These are phyloP conservation scores for Coemansia sp. DNA, from an alignment of 192 early-diverging fungal genomes.

Conservation along the genomic window DNA sequence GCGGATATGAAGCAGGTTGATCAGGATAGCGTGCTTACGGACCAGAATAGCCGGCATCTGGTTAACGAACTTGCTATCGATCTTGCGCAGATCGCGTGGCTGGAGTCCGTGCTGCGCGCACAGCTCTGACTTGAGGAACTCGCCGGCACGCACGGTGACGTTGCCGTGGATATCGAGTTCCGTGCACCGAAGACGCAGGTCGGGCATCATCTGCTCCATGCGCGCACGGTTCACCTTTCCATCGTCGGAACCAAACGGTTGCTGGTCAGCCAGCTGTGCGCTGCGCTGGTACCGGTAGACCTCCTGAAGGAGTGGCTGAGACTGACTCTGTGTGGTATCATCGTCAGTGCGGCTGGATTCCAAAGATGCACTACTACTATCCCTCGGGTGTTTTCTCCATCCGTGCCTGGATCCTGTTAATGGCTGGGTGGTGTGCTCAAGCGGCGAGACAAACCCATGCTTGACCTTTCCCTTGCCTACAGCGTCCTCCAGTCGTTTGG, in stretches of 20 bases:
- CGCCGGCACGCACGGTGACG: conserved; percentile 70
- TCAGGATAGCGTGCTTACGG: conserved; percentile 75
- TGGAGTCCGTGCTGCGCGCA: conserved; percentile 75
- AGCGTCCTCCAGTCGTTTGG: conserved; percentile 34
- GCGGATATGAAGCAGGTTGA: conserved; percentile 79
- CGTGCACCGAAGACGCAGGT: conserved; percentile 58
- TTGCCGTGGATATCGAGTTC: conserved; percentile 69
- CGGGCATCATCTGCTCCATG: conserved; percentile 30
- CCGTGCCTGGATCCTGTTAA: conserved; percentile 1
- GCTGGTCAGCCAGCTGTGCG: conserved; percentile 10
- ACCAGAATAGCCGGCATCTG: conserved; percentile 82
- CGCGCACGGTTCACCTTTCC: conserved; percentile 11
- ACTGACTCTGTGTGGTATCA: neutral
- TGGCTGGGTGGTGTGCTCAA: conserved; percentile 30
- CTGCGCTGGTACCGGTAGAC: conserved; percentile 42
- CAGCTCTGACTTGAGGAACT: conserved; percentile 76
- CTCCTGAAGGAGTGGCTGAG: conserved; percentile 31
- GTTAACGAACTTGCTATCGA: conserved; percentile 73
- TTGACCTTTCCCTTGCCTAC: conserved; percentile 36
- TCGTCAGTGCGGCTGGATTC: neutral
- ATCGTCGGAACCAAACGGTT: neutral
- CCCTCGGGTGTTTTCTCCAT: neutral
- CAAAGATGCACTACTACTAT: neutral
- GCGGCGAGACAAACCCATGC: conserved; percentile 20
- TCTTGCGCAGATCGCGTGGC: conserved; percentile 85